A percentile compares a stretch with the other conserved stretches of the same genome.
Conservation (phyloP, 140 eudicot species). For the Senecio squalidus region DNA sequence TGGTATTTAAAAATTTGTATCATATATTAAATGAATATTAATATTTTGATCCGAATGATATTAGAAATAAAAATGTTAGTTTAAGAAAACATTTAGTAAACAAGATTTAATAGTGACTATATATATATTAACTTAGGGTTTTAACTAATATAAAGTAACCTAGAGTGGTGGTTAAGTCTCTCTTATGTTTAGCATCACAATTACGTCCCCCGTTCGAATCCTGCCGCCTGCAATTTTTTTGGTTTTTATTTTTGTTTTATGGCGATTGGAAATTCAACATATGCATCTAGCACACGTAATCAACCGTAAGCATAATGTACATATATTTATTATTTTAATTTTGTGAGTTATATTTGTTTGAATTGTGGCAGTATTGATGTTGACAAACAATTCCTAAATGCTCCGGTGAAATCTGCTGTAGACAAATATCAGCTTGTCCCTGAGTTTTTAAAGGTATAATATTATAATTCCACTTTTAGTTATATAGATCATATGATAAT, state of each 20-base stretch:
- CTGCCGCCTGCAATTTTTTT: background rate
- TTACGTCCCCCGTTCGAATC: background rate
- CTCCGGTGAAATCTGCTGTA: constrained; percentile 48
- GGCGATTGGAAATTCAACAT: background rate
- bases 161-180: too few species aligned
- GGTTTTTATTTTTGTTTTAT: background rate
- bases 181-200: too few species aligned
- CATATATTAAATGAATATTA: too few species aligned
- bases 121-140: too few species aligned
- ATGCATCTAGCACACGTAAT: background rate
- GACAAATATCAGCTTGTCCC: constrained; percentile 60
- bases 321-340: too few species aligned
- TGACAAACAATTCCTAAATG: constrained; percentile 43
- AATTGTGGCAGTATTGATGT: background rate
- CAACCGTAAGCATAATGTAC: background rate
- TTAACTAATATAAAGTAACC: too few species aligned
- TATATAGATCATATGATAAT: background rate
- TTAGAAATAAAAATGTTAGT: too few species aligned
- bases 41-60: too few species aligned
- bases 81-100: too few species aligned
- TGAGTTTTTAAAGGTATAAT: constrained; percentile 52
- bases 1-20: too few species aligned
- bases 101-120: too few species aligned
- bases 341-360: background rate
- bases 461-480: too few species aligned